A percentile compares a stretch with the other conserved stretches of the same genome.
Evolutionary conservation across 768 basidiomycete genomes (phyloP).

Genomic region (Polyporus arcularius): DNA sequence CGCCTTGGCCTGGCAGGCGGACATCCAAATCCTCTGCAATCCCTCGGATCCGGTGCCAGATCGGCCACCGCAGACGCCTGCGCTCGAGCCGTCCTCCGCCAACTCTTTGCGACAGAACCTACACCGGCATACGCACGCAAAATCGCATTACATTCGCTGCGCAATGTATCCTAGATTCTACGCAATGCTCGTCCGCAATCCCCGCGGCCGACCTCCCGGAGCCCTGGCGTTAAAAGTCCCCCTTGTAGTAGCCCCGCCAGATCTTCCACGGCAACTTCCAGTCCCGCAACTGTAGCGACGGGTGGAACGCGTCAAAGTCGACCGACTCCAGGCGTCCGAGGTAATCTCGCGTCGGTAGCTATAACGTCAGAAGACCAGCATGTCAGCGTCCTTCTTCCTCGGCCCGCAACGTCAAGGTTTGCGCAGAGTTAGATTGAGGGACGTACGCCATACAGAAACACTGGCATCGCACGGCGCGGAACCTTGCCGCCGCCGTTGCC

Average conservation of each 20-base stretch:
- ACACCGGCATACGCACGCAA: not conserved
- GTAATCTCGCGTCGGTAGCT: constrained; percentile 72
- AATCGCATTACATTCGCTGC: not conserved
- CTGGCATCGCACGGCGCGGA: constrained; percentile 61
- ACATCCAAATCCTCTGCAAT: constrained; percentile 19
- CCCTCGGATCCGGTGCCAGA: constrained; percentile 22
- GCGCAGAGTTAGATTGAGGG: constrained; percentile 6
- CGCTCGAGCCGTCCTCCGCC: not conserved
- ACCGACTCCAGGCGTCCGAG: constrained; percentile 65
- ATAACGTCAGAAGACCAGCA: constrained; percentile 10
- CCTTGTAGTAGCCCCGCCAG: constrained; percentile 53
- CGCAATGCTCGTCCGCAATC: constrained; percentile 7
- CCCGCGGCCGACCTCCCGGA: not conserved
- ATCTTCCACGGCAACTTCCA: constrained; percentile 81
- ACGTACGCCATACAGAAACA: constrained; percentile 74
- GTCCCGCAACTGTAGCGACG: constrained; percentile 61
- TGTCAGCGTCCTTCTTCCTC: constrained; percentile 12
- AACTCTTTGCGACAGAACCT: not conserved
- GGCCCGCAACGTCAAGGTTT: constrained; percentile 6
- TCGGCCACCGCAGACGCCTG: constrained; percentile 15
- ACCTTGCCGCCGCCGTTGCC: constrained; percentile 50
- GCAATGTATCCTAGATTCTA: not conserved
- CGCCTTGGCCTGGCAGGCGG: constrained; percentile 14
- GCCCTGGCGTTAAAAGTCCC: constrained; percentile 32
- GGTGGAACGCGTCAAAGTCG: constrained; percentile 73